Conservation (phyloP, 2,329 filamentous ascomycete species). For the Aspergillus brunneoviolaceus region DNA sequence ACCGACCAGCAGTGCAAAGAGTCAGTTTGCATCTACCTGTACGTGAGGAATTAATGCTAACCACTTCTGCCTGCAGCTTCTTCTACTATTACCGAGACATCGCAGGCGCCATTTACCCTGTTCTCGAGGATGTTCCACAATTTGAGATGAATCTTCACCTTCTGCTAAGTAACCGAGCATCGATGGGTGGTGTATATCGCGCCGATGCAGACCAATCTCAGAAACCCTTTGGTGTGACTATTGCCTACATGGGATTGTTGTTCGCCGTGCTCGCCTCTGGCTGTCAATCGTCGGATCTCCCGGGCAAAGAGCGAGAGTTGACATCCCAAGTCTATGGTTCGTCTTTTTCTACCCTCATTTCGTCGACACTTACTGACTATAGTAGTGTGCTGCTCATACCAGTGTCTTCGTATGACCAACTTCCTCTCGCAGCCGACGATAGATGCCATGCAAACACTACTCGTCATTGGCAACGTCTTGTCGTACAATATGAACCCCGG, state of each 20-base stretch:
- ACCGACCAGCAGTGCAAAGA: constrained; percentile 58
- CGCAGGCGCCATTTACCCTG: constrained; percentile 60
- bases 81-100: constrained; percentile 60
- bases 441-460: constrained; percentile 61
- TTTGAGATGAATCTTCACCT: constrained; percentile 57
- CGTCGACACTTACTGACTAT: constrained; percentile 27
- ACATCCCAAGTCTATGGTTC: constrained; percentile 64
- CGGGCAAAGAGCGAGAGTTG: constrained; percentile 60
- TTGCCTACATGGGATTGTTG: constrained; percentile 59
- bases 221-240: constrained; percentile 56
- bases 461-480: constrained; percentile 62
- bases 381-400: constrained; percentile 62
- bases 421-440: constrained; percentile 62
- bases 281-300: constrained; percentile 59
- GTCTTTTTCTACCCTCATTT: constrained; percentile 16
- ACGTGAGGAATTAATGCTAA: constrained; percentile 12
- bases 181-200: constrained; percentile 44
- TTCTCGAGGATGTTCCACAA: constrained; percentile 55
- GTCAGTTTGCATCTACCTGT: constrained; percentile 29
- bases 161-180: constrained; percentile 54
- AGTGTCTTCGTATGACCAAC: constrained; percentile 63
- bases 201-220: constrained; percentile 51
- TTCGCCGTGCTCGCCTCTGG: constrained; percentile 64
- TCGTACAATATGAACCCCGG: constrained; percentile 66
- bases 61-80: constrained; percentile 39